Base-by-base conservation (phyloP, 139 green algal genomes). In the Bryopsis sp. region DNA sequence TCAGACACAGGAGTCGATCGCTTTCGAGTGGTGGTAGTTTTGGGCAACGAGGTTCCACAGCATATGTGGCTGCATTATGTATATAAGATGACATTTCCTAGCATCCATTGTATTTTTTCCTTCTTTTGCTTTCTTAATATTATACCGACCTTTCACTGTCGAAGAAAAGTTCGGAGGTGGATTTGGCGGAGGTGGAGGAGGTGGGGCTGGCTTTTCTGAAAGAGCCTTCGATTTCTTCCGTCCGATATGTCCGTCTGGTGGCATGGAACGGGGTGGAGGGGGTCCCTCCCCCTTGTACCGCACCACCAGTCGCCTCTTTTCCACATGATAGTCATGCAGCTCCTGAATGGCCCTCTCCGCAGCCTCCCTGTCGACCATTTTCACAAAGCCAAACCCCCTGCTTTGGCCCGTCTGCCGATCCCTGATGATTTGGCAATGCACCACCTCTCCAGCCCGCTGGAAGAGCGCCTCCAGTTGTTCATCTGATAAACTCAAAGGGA, bases 391-490 rank as follows among this genome's bases (percentile, higher is more conserved):
- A 57, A 74, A 86, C 39, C 78, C 80, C 67, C 79, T 84, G 58
- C 70, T 68, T 31, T 65, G 58, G 3, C 78, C 78, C 0, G 75
- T 84, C 5, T 76, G 71, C 15, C 72, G 58, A 71, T 86, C 81
- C 0, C 63, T 81, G 48, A 86, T 81, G 47, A 84, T 68, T 29
- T 75, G 72, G 36, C 82, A 66, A 47, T 86, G 74, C 37, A 47
- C 26, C 1, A 78, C 48, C 29, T 35, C 32, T 11, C 76, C 80
- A 33, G 75, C 77, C 3, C 47, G 32, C 73, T 85, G 79, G 48
- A 96, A 90, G 58, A 95, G 48, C 19, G 65, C 61, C 33, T 72
- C 64, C 37, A 92, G 72, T 2, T 67, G 63, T 11, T 31, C 65
- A 50, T 90, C 76, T 32, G 68, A 68, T 29, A 61, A 64, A 2